Base-by-base conservation (phyloP, 257 asterid genomes). In the Fraxinus americana region DNA sequence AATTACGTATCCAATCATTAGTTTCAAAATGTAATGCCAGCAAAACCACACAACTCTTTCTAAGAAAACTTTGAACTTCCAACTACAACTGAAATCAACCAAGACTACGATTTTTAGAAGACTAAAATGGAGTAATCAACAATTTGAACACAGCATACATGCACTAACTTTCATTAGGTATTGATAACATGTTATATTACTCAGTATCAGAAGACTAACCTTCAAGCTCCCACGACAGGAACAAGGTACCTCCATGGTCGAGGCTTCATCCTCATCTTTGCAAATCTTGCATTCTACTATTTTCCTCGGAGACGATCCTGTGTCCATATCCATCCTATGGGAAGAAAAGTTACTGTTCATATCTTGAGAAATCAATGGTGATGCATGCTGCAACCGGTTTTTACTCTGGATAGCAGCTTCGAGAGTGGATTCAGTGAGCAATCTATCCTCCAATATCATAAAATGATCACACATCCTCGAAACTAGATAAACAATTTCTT, bases 171-270 rank as follows among this genome's bases (percentile, higher is more conserved):
- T 54, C 65, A 54, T 54, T 54, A 19, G 27, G 65, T n/a, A 7
- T 19, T 32, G 16, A 59, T 52, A 14, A 59, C 19, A 67, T 29
- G 61, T 70, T 70, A 54, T 63, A 67, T 65, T 57, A 57, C 61
- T 21, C 72, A 75, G 65, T 34, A 76, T 48, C 25, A 2, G 11
- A 41, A 50, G 76, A 67, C 87, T 43, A 78, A 94, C 98, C 98
- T 91, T 90, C 84, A 94, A 86, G 87, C 89, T 94, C 75, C 98
- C 98, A 72, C 96, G 90, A 76, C 98, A 94, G 25, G 92, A 87
- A 80, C 98, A 94, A 9, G 97, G 98, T 17, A 66, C 77, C 87
- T 94, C 98, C 98, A 94, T 94, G 86, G 85, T 91, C 4, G 90
- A 88, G 68, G 86, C 93, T 67, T 85, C 89, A 79, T 94, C 97